Evolutionary conservation across 805 yeast species (phyloP), one percentile per base, ranked within the genome.

Genomic region (Yarrowia keelungensis): DNA sequence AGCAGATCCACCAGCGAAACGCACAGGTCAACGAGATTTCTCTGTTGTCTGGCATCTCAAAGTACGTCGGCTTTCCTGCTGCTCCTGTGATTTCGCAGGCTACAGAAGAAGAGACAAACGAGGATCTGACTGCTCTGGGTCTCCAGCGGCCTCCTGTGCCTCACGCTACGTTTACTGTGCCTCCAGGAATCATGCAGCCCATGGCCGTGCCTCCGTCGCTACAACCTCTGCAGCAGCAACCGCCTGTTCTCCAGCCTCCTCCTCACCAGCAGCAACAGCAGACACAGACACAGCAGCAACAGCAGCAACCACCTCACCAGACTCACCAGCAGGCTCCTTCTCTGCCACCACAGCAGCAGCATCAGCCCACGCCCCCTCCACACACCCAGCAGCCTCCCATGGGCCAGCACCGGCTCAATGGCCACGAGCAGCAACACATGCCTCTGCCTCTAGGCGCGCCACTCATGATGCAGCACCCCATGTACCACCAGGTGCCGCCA

Each of bases 1-100:
- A 81, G 53, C 82, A 89, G 69, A 87, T 89, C n/a, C 82, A 84
- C 64, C 89, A 89, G 70, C 81, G 96, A 69, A 87, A 87, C 79
- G 84, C 87, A 58, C 78, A 85, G 41, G 88, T 88, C 74, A 83
- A 85, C 70, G 92, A 93, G 77, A 78, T 93, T 54, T 88, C 95
- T 53, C 81, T 85, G 36, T 80, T 93, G 71, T 83, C 86, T 65
- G 95, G 95, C 2, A 78, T 93, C 61, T 79, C 86, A 45, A 82
- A 84, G 72, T 87, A 85, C 75, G 86, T 86, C 74, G 92, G 95
- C 4, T 87, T 92, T 75, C 97, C 98, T 1, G 87, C 89, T 36
- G 92, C 97, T 1, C 94, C 94, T 46, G 82, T 83, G 41, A 79
- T 95, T 69, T 82, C 82, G 47, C 79, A 86, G 5, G 89, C 93